Conservation (phyloP, 202 grass and related monocot species). For the Hordeum pubiflorum region DNA sequence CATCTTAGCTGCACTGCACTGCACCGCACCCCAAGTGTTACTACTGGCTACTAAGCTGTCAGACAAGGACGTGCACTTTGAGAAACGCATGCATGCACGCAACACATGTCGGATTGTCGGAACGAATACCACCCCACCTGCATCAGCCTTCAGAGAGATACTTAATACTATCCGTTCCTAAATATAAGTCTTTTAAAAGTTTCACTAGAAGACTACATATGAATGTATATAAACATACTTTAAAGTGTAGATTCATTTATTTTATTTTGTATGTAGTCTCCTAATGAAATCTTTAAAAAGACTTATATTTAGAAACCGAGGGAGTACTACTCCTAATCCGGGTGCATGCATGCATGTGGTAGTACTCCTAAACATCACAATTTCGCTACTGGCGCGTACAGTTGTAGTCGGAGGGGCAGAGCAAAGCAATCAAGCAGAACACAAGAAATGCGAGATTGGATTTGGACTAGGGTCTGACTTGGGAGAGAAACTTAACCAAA, state of each 20-base stretch:
- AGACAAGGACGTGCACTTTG: conserved; percentile 41
- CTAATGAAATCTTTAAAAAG: too few species aligned
- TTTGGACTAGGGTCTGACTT: conserved; percentile 24
- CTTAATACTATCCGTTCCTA: too few species aligned
- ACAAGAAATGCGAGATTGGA: background rate
- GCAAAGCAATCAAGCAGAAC: background rate
- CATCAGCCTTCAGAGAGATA: background rate
- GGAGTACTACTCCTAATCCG: too few species aligned
- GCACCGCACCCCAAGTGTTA: conserved; percentile 16
- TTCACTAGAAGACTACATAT: too few species aligned
- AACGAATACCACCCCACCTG: background rate
- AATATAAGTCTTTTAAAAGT: too few species aligned
- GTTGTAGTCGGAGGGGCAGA: background rate
- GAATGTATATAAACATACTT: too few species aligned
- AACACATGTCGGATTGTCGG: background rate
- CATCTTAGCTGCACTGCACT: conserved; percentile 21
- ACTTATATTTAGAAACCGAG: too few species aligned
- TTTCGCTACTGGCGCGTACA: too few species aligned
- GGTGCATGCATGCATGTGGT: too few species aligned
- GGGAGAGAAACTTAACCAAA: conserved; percentile 14
- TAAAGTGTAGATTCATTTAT: too few species aligned
- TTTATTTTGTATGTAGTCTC: too few species aligned
- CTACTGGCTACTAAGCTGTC: conserved; percentile 34
- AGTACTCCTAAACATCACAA: too few species aligned
- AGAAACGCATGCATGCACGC: background rate